A percentile compares a stretch with the other conserved stretches of the same genome.
Conservation (phyloP, 768 basidiomycete species). For the Rhodotorula graminis region DNA sequence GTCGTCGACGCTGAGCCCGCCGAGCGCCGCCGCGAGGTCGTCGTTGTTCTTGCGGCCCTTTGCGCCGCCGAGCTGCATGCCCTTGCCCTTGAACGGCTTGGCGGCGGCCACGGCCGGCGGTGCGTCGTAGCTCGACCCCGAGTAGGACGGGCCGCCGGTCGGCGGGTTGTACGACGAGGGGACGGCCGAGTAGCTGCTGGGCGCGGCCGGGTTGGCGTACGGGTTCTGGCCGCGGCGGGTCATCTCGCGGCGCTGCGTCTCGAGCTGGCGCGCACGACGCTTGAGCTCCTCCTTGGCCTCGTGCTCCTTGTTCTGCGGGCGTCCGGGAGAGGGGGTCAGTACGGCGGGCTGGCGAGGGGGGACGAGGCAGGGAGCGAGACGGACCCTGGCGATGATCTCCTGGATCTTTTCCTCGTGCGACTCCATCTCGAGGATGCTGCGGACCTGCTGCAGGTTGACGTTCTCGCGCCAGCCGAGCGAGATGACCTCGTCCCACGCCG, state of each 20-base stretch:
- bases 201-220: conserved; percentile 39
- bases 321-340: neutral
- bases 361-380: conserved; percentile 43
- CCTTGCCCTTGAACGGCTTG: conserved; percentile 75
- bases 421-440: conserved; percentile 53
- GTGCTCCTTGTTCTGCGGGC: conserved; percentile 84
- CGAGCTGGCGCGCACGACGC: conserved; percentile 91
- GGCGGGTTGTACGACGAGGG: conserved; percentile 32
- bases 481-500: conserved; percentile 95
- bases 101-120: conserved; percentile 4
- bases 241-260: conserved; percentile 94
- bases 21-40: conserved; percentile 67
- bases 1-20: conserved; percentile 56
- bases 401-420: conserved; percentile 66
- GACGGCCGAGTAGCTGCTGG: conserved; percentile 2
- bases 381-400: conserved; percentile 89
- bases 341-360: neutral
- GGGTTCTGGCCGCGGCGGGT: conserved; percentile 59
- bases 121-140: conserved; percentile 11
- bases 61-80: conserved; percentile 85
- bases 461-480: conserved; percentile 64
- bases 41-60: conserved; percentile 74
- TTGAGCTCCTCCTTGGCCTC: conserved; percentile 99
- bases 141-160: conserved; percentile 29
- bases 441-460: conserved; percentile 51